Base-by-base conservation (phyloP, 495 filamentous ascomycete species). In the Aspergillus sparsus region DNA sequence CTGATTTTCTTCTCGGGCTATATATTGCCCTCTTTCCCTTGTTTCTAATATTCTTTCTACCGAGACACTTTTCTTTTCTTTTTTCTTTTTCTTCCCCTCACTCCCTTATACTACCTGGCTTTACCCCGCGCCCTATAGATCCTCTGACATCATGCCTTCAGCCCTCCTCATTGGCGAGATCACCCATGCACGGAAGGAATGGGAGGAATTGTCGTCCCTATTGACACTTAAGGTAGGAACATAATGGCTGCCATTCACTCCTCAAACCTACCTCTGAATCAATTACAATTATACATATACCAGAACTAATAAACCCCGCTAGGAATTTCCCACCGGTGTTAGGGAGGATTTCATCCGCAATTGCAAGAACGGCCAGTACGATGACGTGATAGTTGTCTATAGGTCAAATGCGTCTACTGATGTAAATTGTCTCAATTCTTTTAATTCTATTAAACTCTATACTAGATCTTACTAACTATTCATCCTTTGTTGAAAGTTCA, bases 131-230 rank as follows among this genome's bases (percentile, higher is more conserved):
- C 41, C 70, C 55, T 67, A 65, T 21, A 77, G 78, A 65, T 9
- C 32, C 49, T 57, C 63, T 55, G 57, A 52, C 49, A 60, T 63
- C 66, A 69, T 69, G 63, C 63, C 67, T 55, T 66, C 78, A 49
- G 81, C 83, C 18, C 77, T 87, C 15, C 72, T 87, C 50, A 80
- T 87, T 62, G 85, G 85, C 54, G 77, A 68, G 18, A 79, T 87
- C 47, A 73, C 77, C 31, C 79, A 83, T 54, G 77, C 83, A 53
- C 71, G 76, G 51, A 77, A 77, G 55, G 82, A 86, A 65, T 87
- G 83, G 85, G 76, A 83, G 61, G 76, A 74, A 35, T 70, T 85
- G 36, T 73, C 75, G 1, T 79, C 77, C 0, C 71, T 83, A 18
- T 70, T 83, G 44, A 78, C 73, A 7, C 71, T 87, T 46, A 84